Evolutionary conservation across 2,329 filamentous ascomycete species (phyloP).

Genomic region (Clarireedia hainanense): DNA sequence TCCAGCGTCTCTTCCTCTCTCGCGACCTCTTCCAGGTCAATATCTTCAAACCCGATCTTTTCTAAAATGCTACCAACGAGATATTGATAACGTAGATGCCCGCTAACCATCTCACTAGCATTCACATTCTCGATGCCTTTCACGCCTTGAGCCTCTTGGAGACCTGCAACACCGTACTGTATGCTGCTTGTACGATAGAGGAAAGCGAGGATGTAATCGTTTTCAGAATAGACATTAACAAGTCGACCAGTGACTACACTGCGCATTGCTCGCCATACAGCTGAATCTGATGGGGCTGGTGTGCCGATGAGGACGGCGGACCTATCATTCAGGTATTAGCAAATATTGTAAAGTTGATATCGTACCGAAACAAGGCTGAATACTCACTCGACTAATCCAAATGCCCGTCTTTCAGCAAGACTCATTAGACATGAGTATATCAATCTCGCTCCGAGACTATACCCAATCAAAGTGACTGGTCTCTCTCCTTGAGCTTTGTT

Average conservation of each 20-base stretch:
- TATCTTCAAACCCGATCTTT: conserved; percentile 56
- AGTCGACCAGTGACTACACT: conserved; percentile 73
- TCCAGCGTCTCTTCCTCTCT: conserved; percentile 37
- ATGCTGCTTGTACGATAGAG: conserved; percentile 79
- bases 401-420: conserved; percentile 70
- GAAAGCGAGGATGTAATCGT: conserved; percentile 82
- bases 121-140: conserved; percentile 56
- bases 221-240: conserved; percentile 81
- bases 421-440: conserved; percentile 75
- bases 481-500: conserved; percentile 77
- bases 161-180: conserved; percentile 73
- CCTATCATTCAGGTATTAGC: background rate
- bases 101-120: conserved; percentile 55
- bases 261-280: conserved; percentile 69
- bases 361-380: background rate
- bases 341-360: background rate
- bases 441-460: conserved; percentile 71
- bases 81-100: conserved; percentile 64
- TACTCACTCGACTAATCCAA: conserved; percentile 70
- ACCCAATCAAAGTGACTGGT: conserved; percentile 72
- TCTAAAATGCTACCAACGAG: conserved; percentile 59
- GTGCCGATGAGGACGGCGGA: conserved; percentile 73
- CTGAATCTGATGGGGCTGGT: conserved; percentile 63
- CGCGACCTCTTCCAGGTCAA: conserved; percentile 36
- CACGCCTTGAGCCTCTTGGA: conserved; percentile 65